Base-by-base conservation (phyloP, 2,329 filamentous ascomycete species). In the Alternaria novae-zelandiae region DNA sequence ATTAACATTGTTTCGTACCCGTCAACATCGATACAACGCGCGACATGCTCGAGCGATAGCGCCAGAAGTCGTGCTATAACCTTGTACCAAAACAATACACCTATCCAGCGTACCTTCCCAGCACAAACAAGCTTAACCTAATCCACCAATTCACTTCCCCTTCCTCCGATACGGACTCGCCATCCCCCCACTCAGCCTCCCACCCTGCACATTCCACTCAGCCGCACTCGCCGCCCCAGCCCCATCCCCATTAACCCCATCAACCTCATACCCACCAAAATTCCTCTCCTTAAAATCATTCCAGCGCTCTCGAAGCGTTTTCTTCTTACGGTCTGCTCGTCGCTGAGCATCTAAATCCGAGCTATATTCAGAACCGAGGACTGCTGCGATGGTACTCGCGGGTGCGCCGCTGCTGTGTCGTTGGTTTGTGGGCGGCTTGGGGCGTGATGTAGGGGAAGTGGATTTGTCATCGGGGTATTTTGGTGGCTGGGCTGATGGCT, bases 401-500 rank as follows among this genome's bases (percentile, higher is more conserved):
- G 54, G 55, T 26, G 55, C 55, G 23, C 50, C 57, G 13, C 49
- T 32, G 44, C 25, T 46, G 17, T 57, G 45, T 41, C 53, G 59
- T 30, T 59, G 59, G n/a, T 41, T 20, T 43, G 8, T 28, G 26
- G 57, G 11, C 2, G 28, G n/a, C n/a, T n/a, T 15, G 21, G 20
- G 26, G 0, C n/a, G 41, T 13, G 45, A 30, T 3, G 21, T 44
- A 15, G 51, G n/a, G n/a, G n/a, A n/a, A n/a, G n/a, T n/a, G n/a
- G n/a, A n/a, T 5, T 8, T 17, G 28, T 25, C 15, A 4, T 46
- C n/a, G 10, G 25, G 26, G 13, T 65, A 65, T 49, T 43, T 53
- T 21, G 63, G 59, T 43, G 63, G 63, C 41, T 65, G 63, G n/a
- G 54, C 45, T 54, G 63, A 62, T 30, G 63, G 63, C 36, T 65